phyloP scores from a whole-genome alignment of 345 rosid genomes.

The Camelina sativa region DNA sequence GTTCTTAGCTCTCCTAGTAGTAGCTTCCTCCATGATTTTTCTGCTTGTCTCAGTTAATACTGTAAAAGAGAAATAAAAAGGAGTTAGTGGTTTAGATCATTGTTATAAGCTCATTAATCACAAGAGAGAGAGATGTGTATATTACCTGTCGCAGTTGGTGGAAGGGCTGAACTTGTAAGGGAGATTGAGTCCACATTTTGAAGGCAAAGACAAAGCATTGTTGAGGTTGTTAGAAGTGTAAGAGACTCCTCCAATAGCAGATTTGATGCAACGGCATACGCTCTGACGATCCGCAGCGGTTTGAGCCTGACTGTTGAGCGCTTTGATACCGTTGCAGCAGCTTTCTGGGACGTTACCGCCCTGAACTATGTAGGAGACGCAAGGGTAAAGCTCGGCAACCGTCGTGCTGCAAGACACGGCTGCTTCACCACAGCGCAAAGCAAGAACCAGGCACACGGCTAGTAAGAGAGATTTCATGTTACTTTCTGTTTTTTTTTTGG shows the following conservation, averaged over 20 bases:
- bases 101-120: slow-evolving; percentile 1
- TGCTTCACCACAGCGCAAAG: slow-evolving; percentile 38
- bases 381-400: slow-evolving; percentile 37
- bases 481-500: neutral
- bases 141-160: slow-evolving; percentile 58
- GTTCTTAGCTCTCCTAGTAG: slow-evolving; percentile 26
- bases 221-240: slow-evolving; percentile 36
- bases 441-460: slow-evolving; percentile 36
- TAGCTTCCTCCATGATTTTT: slow-evolving; percentile 8
- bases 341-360: slow-evolving; percentile 33
- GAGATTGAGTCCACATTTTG: slow-evolving; percentile 54
- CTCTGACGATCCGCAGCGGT: slow-evolving; percentile 59
- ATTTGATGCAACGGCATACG: slow-evolving; percentile 59
- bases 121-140: neutral
- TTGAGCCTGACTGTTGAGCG: slow-evolving; percentile 48
- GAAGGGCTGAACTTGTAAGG: slow-evolving; percentile 59
- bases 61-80: neutral
- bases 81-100: neutral
- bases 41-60: slow-evolving; percentile 34
- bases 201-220: slow-evolving; percentile 49
- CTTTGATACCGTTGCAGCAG: slow-evolving; percentile 58
- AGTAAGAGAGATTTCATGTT: slow-evolving; percentile 38
- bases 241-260: slow-evolving; percentile 33
- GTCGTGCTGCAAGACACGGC: slow-evolving; percentile 41
- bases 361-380: slow-evolving; percentile 39